Evolutionary conservation across 441 rosid genomes (phyloP).

Genomic region (Adansonia madagascariensis): DNA sequence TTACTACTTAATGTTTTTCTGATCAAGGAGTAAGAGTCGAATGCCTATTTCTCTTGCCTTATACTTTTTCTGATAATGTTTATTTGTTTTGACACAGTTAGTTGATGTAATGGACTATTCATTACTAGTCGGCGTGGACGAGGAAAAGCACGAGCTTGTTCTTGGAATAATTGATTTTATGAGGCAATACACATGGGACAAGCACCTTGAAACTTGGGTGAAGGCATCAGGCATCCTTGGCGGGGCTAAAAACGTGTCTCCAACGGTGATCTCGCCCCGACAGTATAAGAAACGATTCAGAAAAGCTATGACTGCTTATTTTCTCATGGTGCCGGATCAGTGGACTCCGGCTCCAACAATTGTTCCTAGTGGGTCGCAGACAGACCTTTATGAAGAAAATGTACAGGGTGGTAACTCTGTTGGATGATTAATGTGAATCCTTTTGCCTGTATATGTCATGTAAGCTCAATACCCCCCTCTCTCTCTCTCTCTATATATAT

Average conservation of each 20-base stretch:
- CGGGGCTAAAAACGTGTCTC: conserved; percentile 58
- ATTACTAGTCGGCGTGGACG: conserved; percentile 69
- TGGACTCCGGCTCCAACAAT: conserved; percentile 55
- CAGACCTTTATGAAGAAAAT: conserved; percentile 53
- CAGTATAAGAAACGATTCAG: conserved; percentile 77
- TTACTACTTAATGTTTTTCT: too few species aligned
- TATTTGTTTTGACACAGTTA: conserved; percentile 41
- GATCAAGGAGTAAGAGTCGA: too few species aligned
- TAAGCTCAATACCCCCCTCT: conserved; percentile 17
- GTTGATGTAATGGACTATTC: conserved; percentile 82
- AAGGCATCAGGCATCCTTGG: conserved; percentile 70
- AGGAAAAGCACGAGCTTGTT: conserved; percentile 66
- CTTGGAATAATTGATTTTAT: conserved; percentile 73
- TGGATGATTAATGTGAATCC: conserved; percentile 27
- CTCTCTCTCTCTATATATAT: not conserved
- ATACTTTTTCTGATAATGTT: conserved; percentile 16
- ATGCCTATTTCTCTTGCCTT: too few species aligned
- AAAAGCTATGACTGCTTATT: conserved; percentile 77
- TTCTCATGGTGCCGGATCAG: conserved; percentile 80
- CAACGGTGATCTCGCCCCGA: conserved; percentile 74
- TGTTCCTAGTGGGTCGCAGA: conserved; percentile 46
- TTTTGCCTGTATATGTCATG: conserved; percentile 36
- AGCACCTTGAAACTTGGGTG: conserved; percentile 83
- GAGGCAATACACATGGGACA: conserved; percentile 92
- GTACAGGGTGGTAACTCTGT: conserved; percentile 26